Percentiles rank a stretch among this genome's conserved stretches.
Conservation (phyloP, 2,329 filamentous ascomycete genomes). For the Domatiomyces globalis region DNA sequence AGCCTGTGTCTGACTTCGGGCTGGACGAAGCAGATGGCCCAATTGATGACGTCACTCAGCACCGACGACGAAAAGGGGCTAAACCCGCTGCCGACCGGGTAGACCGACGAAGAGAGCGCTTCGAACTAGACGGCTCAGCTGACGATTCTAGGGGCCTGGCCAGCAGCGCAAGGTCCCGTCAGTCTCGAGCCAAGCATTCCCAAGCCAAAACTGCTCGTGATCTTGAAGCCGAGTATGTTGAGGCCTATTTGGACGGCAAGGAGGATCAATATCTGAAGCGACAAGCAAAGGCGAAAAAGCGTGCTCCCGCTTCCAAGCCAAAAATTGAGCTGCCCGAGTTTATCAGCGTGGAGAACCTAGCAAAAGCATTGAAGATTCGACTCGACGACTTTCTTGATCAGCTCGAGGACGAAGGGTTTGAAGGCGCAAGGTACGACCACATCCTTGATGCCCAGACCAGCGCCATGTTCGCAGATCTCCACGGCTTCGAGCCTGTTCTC, state of each 20-base stretch:
- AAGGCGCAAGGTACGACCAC: slow-evolving; percentile 67
- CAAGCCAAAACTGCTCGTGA: not conserved
- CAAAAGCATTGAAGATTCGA: slow-evolving; percentile 57
- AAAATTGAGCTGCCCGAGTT: slow-evolving; percentile 74
- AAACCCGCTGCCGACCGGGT: not conserved
- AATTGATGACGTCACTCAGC: not conserved
- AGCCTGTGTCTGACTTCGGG: not conserved
- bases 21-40: not conserved
- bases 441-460: slow-evolving; percentile 85
- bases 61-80: not conserved
- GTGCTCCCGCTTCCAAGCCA: slow-evolving; percentile 33
- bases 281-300: slow-evolving; percentile 24
- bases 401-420: slow-evolving; percentile 76
- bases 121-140: not conserved
- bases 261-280: not conserved
- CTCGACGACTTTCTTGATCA: slow-evolving; percentile 58
- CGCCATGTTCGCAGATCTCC: slow-evolving; percentile 78
- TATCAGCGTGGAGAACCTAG: slow-evolving; percentile 75
- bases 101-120: not conserved
- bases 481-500: slow-evolving; percentile 74
- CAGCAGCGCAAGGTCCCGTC: not conserved
- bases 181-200: not conserved
- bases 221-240: not conserved
- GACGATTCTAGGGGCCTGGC: not conserved
- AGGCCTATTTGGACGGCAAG: not conserved